Conservation (phyloP, 2,329 filamentous ascomycete species). For the Xylariales sp. region DNA sequence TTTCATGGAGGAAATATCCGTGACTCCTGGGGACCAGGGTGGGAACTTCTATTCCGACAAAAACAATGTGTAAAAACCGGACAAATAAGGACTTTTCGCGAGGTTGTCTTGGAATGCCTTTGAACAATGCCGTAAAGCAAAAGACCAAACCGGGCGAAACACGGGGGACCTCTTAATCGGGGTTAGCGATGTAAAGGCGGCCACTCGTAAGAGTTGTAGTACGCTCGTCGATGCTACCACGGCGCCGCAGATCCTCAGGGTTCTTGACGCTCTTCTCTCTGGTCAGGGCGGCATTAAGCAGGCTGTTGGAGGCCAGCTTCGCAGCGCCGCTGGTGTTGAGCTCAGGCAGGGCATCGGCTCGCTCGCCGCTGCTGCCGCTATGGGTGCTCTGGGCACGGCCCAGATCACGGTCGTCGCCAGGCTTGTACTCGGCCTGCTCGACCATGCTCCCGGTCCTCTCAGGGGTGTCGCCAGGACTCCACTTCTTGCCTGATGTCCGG, state of each 20-base stretch:
- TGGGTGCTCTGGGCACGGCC: slow-evolving; percentile 41
- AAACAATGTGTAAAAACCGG: too few species aligned
- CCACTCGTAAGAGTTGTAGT: slow-evolving; percentile 70
- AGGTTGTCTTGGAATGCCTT: too few species aligned
- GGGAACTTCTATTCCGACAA: too few species aligned
- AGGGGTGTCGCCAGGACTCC: slow-evolving; percentile 52
- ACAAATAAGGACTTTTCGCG: too few species aligned
- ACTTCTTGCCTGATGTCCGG: slow-evolving; percentile 44
- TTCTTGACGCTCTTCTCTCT: slow-evolving; percentile 64
- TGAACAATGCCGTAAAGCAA: too few species aligned
- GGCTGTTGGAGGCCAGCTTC: slow-evolving; percentile 54
- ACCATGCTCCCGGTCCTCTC: slow-evolving; percentile 50
- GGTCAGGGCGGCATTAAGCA: slow-evolving; percentile 52
- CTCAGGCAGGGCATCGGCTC: slow-evolving; percentile 57
- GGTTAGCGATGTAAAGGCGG: slow-evolving; percentile 81
- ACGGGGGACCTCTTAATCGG: slow-evolving; percentile 64
- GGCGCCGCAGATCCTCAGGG: slow-evolving; percentile 66
- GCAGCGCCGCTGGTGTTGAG: slow-evolving; percentile 36
- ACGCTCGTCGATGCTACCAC: slow-evolving; percentile 80
- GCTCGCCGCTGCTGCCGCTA: slow-evolving; percentile 56
- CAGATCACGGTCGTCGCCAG: slow-evolving; percentile 19
- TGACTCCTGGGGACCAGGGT: too few species aligned
- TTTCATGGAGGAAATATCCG: too few species aligned
- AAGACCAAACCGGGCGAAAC: too few species aligned
- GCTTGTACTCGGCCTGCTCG: slow-evolving; percentile 31